These are phyloP conservation scores for Nymphaea colorata DNA, from an alignment of 164 flowering plant species.

Conservation along the genomic window DNA sequence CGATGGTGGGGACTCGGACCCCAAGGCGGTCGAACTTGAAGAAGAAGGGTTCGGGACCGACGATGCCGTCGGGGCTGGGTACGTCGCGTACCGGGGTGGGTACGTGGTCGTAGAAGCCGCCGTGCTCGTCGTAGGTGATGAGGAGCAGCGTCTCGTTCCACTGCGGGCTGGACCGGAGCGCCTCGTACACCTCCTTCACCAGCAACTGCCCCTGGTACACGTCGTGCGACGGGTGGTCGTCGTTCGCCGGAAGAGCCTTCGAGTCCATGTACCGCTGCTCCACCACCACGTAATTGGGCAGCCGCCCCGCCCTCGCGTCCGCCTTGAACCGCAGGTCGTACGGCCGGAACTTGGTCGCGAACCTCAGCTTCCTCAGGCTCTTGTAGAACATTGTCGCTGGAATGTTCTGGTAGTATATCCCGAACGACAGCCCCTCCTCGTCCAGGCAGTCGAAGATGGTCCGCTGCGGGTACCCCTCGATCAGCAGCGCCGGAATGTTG, in stretches of 20 bases:
- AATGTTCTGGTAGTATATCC: conserved; percentile 70
- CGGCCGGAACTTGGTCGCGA: conserved; percentile 32
- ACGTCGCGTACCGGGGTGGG: conserved; percentile 66
- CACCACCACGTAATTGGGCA: conserved; percentile 66
- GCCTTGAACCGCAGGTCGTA: conserved; percentile 37
- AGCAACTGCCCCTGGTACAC: conserved; percentile 78
- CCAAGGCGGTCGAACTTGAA: conserved; percentile 79
- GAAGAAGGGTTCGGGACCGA: conserved; percentile 67
- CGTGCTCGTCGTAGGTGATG: conserved; percentile 90
- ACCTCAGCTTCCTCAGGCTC: conserved; percentile 68
- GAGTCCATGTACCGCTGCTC: conserved; percentile 81
- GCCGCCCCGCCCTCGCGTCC: conserved; percentile 46
- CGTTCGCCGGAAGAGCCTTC: conserved; percentile 53
- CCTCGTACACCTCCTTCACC: conserved; percentile 91
- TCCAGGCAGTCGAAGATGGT: conserved; percentile 70
- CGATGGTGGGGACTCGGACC: conserved; percentile 75
- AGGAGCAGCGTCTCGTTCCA: conserved; percentile 75
- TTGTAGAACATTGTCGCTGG: conserved; percentile 68
- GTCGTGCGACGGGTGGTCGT: conserved; percentile 96
- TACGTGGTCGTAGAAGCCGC: conserved; percentile 89
- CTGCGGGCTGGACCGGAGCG: conserved; percentile 77
- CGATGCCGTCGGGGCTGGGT: conserved; percentile 86
- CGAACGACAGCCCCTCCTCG: conserved; percentile 44
- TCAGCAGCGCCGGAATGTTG: conserved; percentile 29
- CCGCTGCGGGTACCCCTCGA: conserved; percentile 46